phyloP scores from a whole-genome alignment of 768 basidiomycete species.

The Trametes elegans region DNA sequence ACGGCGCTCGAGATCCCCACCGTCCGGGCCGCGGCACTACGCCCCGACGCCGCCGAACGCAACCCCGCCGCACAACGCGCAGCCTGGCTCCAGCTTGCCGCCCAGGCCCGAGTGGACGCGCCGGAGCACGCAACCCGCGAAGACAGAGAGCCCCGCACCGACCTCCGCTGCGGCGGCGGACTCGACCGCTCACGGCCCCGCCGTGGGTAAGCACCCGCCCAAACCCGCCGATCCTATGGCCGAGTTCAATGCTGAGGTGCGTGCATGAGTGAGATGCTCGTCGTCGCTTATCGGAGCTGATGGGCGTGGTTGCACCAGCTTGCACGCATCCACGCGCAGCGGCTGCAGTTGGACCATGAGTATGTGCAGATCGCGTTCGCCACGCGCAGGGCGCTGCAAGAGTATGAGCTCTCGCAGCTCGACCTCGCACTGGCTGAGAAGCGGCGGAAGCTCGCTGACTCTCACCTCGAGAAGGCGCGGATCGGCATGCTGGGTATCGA shows the following conservation, averaged over 20 bases:
- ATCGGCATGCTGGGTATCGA: conserved; percentile 63
- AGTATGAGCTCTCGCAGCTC: conserved; percentile 56
- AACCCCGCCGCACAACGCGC: conserved; percentile 18
- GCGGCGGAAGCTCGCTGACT: conserved; percentile 55
- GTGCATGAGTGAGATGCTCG: not conserved
- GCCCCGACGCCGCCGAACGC: conserved; percentile 16
- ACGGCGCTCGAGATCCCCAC: conserved; percentile 16
- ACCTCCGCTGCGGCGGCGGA: not conserved
- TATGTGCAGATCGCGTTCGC: conserved; percentile 7
- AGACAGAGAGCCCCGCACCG: conserved; percentile 1
- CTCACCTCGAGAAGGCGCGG: conserved; percentile 60
- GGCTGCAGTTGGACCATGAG: conserved; percentile 8
- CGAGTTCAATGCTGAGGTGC: conserved; percentile 17
- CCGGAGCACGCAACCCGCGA: conserved; percentile 5
- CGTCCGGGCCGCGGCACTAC: conserved; percentile 10
- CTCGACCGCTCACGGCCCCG: not conserved
- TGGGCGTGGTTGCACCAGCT: conserved; percentile 9
- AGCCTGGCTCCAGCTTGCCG: conserved; percentile 10
- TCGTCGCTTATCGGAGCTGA: not conserved
- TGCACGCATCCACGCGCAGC: conserved; percentile 6
- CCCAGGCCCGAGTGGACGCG: conserved; percentile 19
- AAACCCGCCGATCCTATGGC: not conserved
- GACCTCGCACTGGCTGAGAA: conserved; percentile 60
- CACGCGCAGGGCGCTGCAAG: conserved; percentile 47
- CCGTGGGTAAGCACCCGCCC: conserved; percentile 11